Evolutionary conservation across 352 stramenopile genomes (phyloP), one percentile per base, ranked within the genome.

Genomic region (Heterotrichella gracilis): DNA sequence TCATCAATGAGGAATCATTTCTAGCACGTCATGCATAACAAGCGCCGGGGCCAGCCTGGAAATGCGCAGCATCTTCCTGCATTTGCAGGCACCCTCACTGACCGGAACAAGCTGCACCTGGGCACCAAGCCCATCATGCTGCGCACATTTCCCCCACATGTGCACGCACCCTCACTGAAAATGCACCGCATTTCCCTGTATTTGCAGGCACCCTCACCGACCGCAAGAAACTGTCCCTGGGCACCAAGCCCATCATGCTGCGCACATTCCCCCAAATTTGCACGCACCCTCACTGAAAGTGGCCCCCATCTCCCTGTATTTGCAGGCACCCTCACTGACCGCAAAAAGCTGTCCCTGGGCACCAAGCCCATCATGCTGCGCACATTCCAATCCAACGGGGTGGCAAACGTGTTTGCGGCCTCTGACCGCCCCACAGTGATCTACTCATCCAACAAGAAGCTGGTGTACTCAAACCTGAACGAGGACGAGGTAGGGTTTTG

Each of bases 371-470:
- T 97, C 24, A 80, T 84, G 1, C 75, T 97, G 42, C 85, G 85
- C 39, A 82, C 80, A 22, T 94, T 97, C 73, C 78, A n/a, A n/a
- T n/a, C n/a, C n/a, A n/a, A n/a, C n/a, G n/a, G n/a, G n/a, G n/a
- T n/a, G n/a, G n/a, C n/a, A n/a, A n/a, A n/a, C 74, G 86, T 98
- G 14, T 94, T 97, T 70, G 90, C 89, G 19, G 84, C 88, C 20
- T 94, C 87, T 69, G 90, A 98, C 76, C 80, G 89, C 4, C 92
- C 92, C 66, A 96, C 89, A 0, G 87, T 97, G 2, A 91, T 97
- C 20, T 97, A 96, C 74, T 84, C 87, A 17, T 88, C 83, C 73
- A 92, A 92, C 73, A 84, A 84, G 68, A 95, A 95, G 73, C 76
- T 98, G 4, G 81, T 92, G 32, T 97, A 94, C 74, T 95, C 89